These are phyloP conservation scores for Chlorella sp. DNA, from an alignment of 139 green algal species.

Conservation along the genomic window DNA sequence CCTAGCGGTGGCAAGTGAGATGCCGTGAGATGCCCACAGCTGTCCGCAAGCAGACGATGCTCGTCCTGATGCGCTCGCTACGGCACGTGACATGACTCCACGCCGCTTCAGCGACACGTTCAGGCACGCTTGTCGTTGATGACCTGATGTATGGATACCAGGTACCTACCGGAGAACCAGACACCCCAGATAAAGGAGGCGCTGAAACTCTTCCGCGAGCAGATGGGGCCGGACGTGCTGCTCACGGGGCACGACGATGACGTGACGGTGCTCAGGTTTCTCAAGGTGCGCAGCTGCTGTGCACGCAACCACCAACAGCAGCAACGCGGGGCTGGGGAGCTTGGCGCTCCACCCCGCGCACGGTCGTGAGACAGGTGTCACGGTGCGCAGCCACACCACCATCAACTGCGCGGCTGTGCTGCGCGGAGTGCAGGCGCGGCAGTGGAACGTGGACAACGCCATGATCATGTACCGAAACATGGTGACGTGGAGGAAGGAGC, in stretches of 20 bases:
- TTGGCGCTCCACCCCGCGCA: too few relatives aligned
- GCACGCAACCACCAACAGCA: too few relatives aligned
- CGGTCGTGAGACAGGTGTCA: too few relatives aligned
- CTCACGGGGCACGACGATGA: constrained; percentile 3
- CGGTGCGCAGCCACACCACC: too few relatives aligned
- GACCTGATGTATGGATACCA: neutral
- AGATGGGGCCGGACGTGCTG: neutral
- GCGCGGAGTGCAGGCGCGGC: constrained; percentile 13
- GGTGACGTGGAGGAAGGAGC: constrained; percentile 22
- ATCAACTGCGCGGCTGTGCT: too few relatives aligned
- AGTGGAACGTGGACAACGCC: constrained; percentile 1
- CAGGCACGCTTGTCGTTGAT: neutral
- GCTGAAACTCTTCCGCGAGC: neutral
- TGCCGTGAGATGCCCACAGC: too few relatives aligned
- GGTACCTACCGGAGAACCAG: constrained; percentile 5
- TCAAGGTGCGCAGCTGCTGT: constrained; percentile 11
- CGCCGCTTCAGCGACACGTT: too few relatives aligned
- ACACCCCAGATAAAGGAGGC: neutral
- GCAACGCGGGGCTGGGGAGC: too few relatives aligned
- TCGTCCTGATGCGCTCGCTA: too few relatives aligned
- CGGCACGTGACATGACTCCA: too few relatives aligned
- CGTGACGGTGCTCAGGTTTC: constrained; percentile 2
- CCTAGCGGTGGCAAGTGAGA: too few relatives aligned
- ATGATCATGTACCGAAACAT: constrained; percentile 16
- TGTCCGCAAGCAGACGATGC: too few relatives aligned